Conservation (phyloP, 495 filamentous ascomycete species). For the Lasiosphaeria miniovina region DNA sequence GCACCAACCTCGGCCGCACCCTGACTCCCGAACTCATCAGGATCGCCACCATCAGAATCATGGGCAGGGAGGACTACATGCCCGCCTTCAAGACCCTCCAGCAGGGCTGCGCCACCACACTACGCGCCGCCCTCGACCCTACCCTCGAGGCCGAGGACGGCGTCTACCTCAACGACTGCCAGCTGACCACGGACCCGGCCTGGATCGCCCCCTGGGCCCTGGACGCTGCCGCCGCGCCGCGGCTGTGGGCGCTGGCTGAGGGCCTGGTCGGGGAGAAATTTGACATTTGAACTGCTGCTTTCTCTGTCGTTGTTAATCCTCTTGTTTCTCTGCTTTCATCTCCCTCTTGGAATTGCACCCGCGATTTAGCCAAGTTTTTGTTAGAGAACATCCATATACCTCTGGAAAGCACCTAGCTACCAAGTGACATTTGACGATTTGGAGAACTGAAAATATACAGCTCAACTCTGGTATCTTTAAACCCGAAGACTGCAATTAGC, state of each 20-base stretch:
- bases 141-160: conserved; percentile 31
- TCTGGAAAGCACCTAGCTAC: too few species aligned
- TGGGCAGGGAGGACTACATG: background rate
- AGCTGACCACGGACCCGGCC: conserved; percentile 29
- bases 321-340: background rate
- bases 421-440: too few species aligned
- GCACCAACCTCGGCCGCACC: conserved; percentile 31
- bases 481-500: too few species aligned
- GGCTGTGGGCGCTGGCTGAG: conserved; percentile 45
- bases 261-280: conserved; percentile 43
- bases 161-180: conserved; percentile 40
- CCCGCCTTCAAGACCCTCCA: conserved; percentile 32
- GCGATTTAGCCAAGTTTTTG: too few species aligned
- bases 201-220: conserved; percentile 39
- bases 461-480: too few species aligned
- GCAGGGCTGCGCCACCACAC: conserved; percentile 39
- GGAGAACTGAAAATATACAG: too few species aligned
- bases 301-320: background rate
- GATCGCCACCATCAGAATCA: conserved; percentile 25
- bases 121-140: conserved; percentile 44
- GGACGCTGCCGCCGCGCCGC: conserved; percentile 40
- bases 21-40: conserved; percentile 20
- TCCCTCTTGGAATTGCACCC: background rate
- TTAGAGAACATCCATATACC: too few species aligned
- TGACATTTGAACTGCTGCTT: background rate